These are phyloP conservation scores for Talaromyces verruculosus DNA, from an alignment of 2,329 filamentous ascomycete species.

Conservation along the genomic window DNA sequence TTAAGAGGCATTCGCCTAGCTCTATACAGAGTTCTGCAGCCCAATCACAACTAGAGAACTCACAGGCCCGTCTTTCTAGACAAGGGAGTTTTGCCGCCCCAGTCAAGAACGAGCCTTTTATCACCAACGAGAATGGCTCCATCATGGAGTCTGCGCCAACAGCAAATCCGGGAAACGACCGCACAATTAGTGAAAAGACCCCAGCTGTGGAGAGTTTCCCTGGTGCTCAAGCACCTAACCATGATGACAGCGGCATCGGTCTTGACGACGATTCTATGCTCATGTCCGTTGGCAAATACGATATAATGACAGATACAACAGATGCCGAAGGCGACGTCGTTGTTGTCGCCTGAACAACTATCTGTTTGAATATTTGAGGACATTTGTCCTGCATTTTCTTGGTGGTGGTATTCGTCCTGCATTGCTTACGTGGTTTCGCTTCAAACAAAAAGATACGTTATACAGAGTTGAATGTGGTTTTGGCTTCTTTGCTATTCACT, in stretches of 20 bases:
- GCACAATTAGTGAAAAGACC: neutral
- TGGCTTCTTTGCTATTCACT: slow-evolving; percentile 13
- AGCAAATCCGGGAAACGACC: neutral
- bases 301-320: slow-evolving; percentile 47
- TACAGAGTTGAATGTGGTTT: neutral
- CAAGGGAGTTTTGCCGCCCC: slow-evolving; percentile 27
- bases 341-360: slow-evolving; percentile 42
- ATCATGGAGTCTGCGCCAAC: neutral
- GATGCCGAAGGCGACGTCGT: slow-evolving; percentile 47
- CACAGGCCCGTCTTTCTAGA: slow-evolving; percentile 22
- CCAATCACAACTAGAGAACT: slow-evolving; percentile 27
- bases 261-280: slow-evolving; percentile 53
- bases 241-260: slow-evolving; percentile 74
- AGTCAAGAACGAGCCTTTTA: slow-evolving; percentile 45
- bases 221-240: slow-evolving; percentile 36
- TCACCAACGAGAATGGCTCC: slow-evolving; percentile 7
- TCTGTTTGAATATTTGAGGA: slow-evolving; percentile 12
- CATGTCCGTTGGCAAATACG: slow-evolving; percentile 46
- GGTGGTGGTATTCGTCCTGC: slow-evolving; percentile 22
- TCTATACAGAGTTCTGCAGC: slow-evolving; percentile 33
- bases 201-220: slow-evolving; percentile 41
- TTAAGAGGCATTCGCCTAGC: slow-evolving; percentile 60
- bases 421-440: neutral
- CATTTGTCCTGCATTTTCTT: slow-evolving; percentile 22
- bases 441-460: neutral